A percentile compares a stretch with the other conserved stretches of the same genome.
Evolutionary conservation across 2,329 filamentous ascomycete species (phyloP).

Genomic region (Apiospora malaysiana): DNA sequence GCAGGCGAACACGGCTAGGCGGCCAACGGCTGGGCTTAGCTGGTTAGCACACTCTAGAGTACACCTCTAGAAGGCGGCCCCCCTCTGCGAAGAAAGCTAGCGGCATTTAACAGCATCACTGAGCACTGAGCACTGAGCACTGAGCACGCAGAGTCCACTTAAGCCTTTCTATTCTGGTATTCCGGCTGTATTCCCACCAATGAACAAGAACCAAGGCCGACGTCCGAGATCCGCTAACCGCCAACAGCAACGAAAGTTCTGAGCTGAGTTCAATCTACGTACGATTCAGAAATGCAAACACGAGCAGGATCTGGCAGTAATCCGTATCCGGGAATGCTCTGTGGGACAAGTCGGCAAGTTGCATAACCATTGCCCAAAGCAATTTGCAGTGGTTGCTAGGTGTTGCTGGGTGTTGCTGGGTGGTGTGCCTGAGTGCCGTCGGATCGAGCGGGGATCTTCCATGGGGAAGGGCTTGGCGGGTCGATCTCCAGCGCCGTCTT

Average conservation of each 20-base stretch:
- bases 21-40: not conserved
- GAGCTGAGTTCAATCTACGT: too few species aligned
- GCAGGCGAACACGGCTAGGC: slow-evolving; percentile 9
- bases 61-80: not conserved
- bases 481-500: not conserved
- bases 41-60: not conserved
- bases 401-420: too few species aligned
- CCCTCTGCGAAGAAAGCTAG: not conserved
- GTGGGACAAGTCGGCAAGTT: not conserved
- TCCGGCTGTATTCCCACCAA: slow-evolving; percentile 2
- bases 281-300: not conserved
- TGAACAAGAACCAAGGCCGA: not conserved
- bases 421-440: slow-evolving; percentile 14
- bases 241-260: too few species aligned
- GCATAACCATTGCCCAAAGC: slow-evolving; percentile 1
- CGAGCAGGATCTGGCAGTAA: not conserved
- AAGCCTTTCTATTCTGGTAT: not conserved
- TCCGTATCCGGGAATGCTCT: not conserved
- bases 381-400: not conserved
- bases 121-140: too few species aligned
- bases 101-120: not conserved
- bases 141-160: not conserved
- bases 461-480: not conserved
- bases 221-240: not conserved
- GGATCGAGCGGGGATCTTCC: slow-evolving; percentile 14